Evolutionary conservation across 805 yeast genomes (phyloP).

Genomic region (Cyberlindnera petersonii): DNA sequence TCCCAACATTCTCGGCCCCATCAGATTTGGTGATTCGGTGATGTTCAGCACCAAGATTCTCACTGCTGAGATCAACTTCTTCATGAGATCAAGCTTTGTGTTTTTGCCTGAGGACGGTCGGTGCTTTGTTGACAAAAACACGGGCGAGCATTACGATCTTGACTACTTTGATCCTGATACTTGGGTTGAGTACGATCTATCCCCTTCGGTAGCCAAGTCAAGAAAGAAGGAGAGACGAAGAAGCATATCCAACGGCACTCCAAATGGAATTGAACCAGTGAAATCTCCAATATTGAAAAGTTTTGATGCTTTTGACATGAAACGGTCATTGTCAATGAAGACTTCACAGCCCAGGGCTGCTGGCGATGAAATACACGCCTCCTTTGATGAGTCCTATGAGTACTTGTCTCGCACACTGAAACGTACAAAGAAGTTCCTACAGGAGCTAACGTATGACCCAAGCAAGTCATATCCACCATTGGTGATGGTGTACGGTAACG

Average conservation of each 20-base stretch:
- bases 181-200: conserved; percentile 74
- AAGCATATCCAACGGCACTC: conserved; percentile 3
- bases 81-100: conserved; percentile 80
- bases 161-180: conserved; percentile 78
- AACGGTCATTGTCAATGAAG: conserved; percentile 16
- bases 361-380: conserved; percentile 25
- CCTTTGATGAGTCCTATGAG: conserved; percentile 52
- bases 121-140: conserved; percentile 61
- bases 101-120: conserved; percentile 76
- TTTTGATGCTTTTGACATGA: conserved; percentile 17
- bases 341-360: conserved; percentile 7
- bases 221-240: conserved; percentile 11
- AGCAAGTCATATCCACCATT: conserved; percentile 71
- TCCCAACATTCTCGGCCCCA: conserved; percentile 81
- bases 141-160: conserved; percentile 54
- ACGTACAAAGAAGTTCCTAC: conserved; percentile 53
- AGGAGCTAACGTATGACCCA: conserved; percentile 51
- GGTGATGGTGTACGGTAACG: conserved; percentile 75
- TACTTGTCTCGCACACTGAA: conserved; percentile 61
- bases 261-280: not conserved
- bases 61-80: conserved; percentile 77
- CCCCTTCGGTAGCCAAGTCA: conserved; percentile 60
- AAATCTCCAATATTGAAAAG: conserved; percentile 6
- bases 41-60: conserved; percentile 68
- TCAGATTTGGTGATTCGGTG: conserved; percentile 77